Evolutionary conservation across 2,329 filamentous ascomycete genomes (phyloP), one percentile per base, ranked within the genome.

Genomic region (Ilyonectria destructans): DNA sequence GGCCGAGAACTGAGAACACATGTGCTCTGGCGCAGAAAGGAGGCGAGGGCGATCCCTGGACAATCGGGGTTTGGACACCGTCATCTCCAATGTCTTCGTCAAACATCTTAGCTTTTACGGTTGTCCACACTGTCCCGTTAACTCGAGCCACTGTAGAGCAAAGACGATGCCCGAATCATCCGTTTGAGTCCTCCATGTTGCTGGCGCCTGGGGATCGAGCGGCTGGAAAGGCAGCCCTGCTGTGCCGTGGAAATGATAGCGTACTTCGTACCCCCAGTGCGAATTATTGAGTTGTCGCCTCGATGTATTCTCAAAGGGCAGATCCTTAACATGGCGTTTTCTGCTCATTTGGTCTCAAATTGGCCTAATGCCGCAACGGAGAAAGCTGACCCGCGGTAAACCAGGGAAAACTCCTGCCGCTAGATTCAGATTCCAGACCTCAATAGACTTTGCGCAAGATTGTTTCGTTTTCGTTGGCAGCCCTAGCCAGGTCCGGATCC

Each of bases 381-480:
- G 19, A 58, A 58, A 37, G 15, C 15, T 19, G n/a, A 29, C 58
- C 57, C 12, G 45, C 43, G 51, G 15, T 52, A 40, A 58, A 10
- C 43, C 40, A 45, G 40, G 40, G 40, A 55, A 54, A 54, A 40
- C 54, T 21, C 19, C 56, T 67, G 51, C 49, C 56, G 10, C 5
- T 58, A 61, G 51, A 62, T 69, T 72, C 59, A 61, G 51, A 62
- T 69, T 72, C 59, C 59, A 75, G 69, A 48, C 62, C 31, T 35
- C 71, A 60, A 54, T 73, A 74, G 72, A 62, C 45, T 58, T 60
- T 68, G 35, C 40, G 40, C 40, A 74, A 49, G 48, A 74, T 71
- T 69, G 69, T 73, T 69, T 72, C 69, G 72, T 70, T 72, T 75
- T 51, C 48, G 19, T 35, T n/a, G 59, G 37, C 46, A 52, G 40